Conservation (phyloP, 495 filamentous ascomycete species). For the Chlorociboria aeruginascens region DNA sequence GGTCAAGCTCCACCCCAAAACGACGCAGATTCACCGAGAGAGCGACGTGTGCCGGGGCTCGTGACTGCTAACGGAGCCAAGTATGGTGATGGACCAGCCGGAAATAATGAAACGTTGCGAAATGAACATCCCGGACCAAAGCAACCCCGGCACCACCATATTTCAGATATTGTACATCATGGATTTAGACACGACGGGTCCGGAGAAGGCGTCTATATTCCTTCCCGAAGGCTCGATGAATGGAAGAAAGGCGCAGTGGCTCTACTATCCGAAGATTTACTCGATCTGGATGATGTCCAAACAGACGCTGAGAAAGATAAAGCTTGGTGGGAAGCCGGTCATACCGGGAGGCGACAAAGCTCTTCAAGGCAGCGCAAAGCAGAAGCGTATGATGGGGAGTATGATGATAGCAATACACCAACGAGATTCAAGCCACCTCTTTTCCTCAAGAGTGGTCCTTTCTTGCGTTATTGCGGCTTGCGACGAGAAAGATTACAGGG, state of each 20-base stretch:
- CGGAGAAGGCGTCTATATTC: constrained; percentile 32
- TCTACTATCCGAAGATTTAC: constrained; percentile 33
- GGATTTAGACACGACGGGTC: constrained; percentile 26
- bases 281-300: constrained; percentile 31
- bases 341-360: constrained; percentile 24
- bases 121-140: neutral
- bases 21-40: neutral
- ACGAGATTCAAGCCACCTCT: constrained; percentile 73
- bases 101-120: neutral
- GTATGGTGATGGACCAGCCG: constrained; percentile 4
- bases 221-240: constrained; percentile 39
- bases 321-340: constrained; percentile 41
- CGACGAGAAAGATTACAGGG: constrained; percentile 34
- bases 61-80: constrained; percentile 14
- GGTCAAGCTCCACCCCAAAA: constrained; percentile 8
- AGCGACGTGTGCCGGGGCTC: neutral
- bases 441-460: constrained; percentile 79
- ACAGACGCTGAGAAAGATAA: constrained; percentile 27
- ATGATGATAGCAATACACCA: constrained; percentile 38
- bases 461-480: constrained; percentile 83
- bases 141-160: constrained; percentile 20
- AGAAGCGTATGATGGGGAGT: constrained; percentile 36
- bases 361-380: constrained; percentile 16
- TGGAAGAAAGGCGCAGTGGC: constrained; percentile 45
- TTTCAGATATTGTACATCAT: constrained; percentile 33